A percentile compares a stretch with the other conserved stretches of the same genome.
phyloP scores from a whole-genome alignment of 306 rosid species.

The Cotoneaster glaucophyllus region DNA sequence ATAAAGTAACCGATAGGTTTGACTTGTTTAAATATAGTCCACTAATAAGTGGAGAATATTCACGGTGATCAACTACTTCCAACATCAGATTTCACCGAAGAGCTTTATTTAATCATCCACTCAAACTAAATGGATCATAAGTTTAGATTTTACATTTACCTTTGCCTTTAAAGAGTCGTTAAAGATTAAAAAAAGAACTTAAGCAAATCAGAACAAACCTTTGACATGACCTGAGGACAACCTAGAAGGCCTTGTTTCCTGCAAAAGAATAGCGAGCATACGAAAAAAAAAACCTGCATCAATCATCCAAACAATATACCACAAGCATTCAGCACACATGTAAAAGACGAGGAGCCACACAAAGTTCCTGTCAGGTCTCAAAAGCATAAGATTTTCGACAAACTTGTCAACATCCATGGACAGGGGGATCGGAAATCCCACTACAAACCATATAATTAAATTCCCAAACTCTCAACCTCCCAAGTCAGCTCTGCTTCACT shows the following conservation, averaged over 20 bases:
- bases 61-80: not conserved
- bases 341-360: not conserved
- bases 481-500: not conserved
- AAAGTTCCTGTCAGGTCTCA: not conserved
- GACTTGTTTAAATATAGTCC: not conserved
- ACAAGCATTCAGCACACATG: not conserved
- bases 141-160: slow-evolving; percentile 3
- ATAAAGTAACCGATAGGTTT: not conserved
- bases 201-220: slow-evolving; percentile 16
- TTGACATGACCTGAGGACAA: slow-evolving; percentile 7
- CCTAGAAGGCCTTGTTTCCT: slow-evolving; percentile 31
- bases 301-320: not conserved
- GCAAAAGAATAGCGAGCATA: slow-evolving; percentile 5
- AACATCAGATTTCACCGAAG: too few relatives aligned
- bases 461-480: not conserved
- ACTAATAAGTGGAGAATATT: too few relatives aligned
- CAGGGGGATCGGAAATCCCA: not conserved
- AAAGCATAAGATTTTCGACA: not conserved
- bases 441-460: not conserved
- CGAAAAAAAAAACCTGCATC: not conserved
- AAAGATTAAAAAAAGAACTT: not conserved
- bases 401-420: not conserved
- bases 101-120: too few relatives aligned
- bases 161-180: slow-evolving; percentile 2
- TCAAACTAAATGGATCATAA: not conserved